Conservation (phyloP, 352 stramenopile species). For the Globisporangium okanoganense region DNA sequence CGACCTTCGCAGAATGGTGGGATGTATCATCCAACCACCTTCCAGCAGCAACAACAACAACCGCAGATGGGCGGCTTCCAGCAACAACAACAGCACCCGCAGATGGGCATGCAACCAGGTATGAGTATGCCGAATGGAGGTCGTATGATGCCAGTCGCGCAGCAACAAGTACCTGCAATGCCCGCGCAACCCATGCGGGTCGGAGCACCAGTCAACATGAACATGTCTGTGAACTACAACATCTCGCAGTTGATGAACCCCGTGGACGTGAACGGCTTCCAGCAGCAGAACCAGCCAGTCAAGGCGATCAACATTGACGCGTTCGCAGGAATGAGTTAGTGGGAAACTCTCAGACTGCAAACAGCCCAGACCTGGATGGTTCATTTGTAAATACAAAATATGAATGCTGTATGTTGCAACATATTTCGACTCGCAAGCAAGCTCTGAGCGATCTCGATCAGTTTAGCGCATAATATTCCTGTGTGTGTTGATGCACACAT, state of each 20-base stretch:
- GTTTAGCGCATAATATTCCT: too few relatives aligned
- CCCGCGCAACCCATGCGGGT: not conserved
- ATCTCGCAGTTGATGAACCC: slow-evolving; percentile 85
- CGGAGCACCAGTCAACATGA: slow-evolving; percentile 1
- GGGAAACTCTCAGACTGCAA: not conserved
- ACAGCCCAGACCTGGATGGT: not conserved
- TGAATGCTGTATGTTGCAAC: not conserved
- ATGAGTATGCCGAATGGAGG: slow-evolving; percentile 6
- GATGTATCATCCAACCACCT: slow-evolving; percentile 18
- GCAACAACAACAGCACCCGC: slow-evolving; percentile 12
- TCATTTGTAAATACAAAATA: not conserved
- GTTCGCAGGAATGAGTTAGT: slow-evolving; percentile 55
- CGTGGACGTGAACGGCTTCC: slow-evolving; percentile 45
- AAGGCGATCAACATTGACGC: slow-evolving; percentile 85
- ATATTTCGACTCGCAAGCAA: too few relatives aligned
- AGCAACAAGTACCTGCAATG: not conserved
- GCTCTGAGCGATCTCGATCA: too few relatives aligned
- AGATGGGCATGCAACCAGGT: slow-evolving; percentile 15
- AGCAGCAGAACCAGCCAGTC: slow-evolving; percentile 22
- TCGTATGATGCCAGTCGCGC: slow-evolving; percentile 5
- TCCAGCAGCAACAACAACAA: slow-evolving; percentile 28
- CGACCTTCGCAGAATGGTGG: slow-evolving; percentile 17
- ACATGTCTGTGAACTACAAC: slow-evolving; percentile 60
- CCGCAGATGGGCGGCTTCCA: slow-evolving; percentile 12
- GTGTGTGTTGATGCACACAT: too few relatives aligned